These are phyloP conservation scores for Paecilomyces fulvus DNA, from an alignment of 2,329 filamentous ascomycete species.

Conservation along the genomic window DNA sequence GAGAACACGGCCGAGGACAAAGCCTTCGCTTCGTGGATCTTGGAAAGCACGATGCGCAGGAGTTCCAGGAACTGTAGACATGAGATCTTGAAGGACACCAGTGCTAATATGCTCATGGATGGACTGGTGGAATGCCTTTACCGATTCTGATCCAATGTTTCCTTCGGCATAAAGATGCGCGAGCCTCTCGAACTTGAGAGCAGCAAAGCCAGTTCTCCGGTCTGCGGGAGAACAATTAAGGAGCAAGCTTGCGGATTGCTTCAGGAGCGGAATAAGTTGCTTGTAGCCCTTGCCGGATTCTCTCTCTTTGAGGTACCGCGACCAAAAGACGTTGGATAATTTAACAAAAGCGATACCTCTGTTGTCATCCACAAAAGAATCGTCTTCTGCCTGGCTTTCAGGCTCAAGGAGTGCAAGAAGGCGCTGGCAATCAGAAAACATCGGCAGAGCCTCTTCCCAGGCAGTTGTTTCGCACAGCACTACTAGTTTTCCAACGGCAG, in stretches of 20 bases:
- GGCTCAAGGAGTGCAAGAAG: constrained; percentile 23
- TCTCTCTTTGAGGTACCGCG: constrained; percentile 36
- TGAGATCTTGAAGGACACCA: constrained; percentile 25
- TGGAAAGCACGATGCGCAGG: constrained; percentile 22
- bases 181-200: constrained; percentile 38
- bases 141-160: constrained; percentile 26
- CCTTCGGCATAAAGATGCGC: constrained; percentile 33
- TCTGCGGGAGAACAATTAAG: constrained; percentile 24
- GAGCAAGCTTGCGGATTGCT: constrained; percentile 33
- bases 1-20: constrained; percentile 30
- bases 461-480: constrained; percentile 26
- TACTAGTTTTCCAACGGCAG: constrained; percentile 32
- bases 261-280: constrained; percentile 30
- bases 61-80: constrained; percentile 15
- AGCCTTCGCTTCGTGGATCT: constrained; percentile 25
- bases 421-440: constrained; percentile 28
- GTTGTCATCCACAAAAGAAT: constrained; percentile 11
- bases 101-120: constrained; percentile 33
- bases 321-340: constrained; percentile 41
- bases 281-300: constrained; percentile 23
- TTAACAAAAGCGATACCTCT: constrained; percentile 26
- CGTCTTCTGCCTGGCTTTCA: constrained; percentile 5
- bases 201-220: constrained; percentile 29
- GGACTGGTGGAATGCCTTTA: constrained; percentile 29
- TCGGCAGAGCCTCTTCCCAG: constrained; percentile 30